phyloP scores from a whole-genome alignment of 768 basidiomycete species.

The Pholiota conissans region DNA sequence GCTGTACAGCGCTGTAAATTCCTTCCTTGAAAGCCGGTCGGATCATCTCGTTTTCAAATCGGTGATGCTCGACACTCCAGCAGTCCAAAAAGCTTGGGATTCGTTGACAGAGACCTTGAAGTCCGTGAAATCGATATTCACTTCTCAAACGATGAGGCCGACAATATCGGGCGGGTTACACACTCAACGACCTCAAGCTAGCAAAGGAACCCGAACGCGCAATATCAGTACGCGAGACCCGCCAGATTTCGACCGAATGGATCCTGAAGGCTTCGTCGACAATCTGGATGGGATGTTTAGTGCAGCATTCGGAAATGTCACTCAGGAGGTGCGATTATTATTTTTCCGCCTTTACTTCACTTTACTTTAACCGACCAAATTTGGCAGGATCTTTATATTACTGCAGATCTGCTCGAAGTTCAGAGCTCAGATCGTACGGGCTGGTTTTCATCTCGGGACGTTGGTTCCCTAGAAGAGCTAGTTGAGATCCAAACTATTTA shows the following conservation, averaged over 20 bases:
- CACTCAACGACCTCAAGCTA: slow-evolving; percentile 19
- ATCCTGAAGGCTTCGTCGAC: slow-evolving; percentile 72
- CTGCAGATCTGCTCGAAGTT: slow-evolving; percentile 77
- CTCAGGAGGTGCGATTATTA: slow-evolving; percentile 59
- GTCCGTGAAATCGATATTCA: slow-evolving; percentile 45
- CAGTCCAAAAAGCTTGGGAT: slow-evolving; percentile 48
- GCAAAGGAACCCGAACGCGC: slow-evolving; percentile 29
- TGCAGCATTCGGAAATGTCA: slow-evolving; percentile 75
- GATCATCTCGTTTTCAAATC: slow-evolving; percentile 53
- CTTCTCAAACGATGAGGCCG: slow-evolving; percentile 63
- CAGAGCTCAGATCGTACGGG: slow-evolving; percentile 79
- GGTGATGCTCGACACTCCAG: slow-evolving; percentile 38
- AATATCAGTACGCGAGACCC: slow-evolving; percentile 45
- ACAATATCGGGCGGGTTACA: slow-evolving; percentile 31
- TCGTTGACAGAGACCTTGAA: slow-evolving; percentile 42
- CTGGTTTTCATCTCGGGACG: slow-evolving; percentile 72
- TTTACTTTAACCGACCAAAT: slow-evolving; percentile 1
- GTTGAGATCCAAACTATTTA: slow-evolving; percentile 83
- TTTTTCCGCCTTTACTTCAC: neutral
- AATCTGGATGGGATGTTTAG: slow-evolving; percentile 75
- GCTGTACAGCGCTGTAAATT: slow-evolving; percentile 54
- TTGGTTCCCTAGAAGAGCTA: slow-evolving; percentile 51
- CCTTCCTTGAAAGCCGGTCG: slow-evolving; percentile 57
- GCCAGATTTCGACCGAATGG: slow-evolving; percentile 63
- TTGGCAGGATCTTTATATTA: slow-evolving; percentile 70